A percentile compares a stretch with the other conserved stretches of the same genome.
Conservation (phyloP, 306 rosid species). For the Carpinus viminea region DNA sequence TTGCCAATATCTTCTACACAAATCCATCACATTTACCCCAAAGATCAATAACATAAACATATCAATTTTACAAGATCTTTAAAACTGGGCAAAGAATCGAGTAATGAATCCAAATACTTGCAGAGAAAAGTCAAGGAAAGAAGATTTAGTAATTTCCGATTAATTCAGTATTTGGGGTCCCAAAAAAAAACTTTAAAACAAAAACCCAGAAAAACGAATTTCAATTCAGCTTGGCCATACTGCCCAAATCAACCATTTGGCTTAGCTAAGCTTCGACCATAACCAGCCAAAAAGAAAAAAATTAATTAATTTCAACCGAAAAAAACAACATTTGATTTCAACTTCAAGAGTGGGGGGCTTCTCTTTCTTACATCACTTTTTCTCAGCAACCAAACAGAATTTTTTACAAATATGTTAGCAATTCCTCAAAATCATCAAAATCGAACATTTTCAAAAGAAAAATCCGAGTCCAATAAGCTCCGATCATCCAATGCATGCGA, state of each 20-base stretch:
- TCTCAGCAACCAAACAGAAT: conserved; percentile 15
- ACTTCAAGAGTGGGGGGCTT: neutral
- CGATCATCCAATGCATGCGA: conserved; percentile 10
- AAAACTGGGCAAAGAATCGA: conserved; percentile 4
- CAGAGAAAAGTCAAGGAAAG: neutral
- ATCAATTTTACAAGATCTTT: conserved; percentile 18
- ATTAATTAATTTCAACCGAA: neutral
- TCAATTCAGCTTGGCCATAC: neutral
- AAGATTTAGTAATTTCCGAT: conserved; percentile 7
- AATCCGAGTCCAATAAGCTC: conserved; percentile 6
- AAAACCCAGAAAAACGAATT: neutral
- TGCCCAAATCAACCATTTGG: neutral
- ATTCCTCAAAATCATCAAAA: conserved; percentile 6
- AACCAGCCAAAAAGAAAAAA: neutral
- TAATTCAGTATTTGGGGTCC: neutral
- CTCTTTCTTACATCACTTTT: neutral
- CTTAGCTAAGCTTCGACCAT: neutral
- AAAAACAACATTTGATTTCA: neutral
- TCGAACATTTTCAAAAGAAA: conserved; percentile 9
- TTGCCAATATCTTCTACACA: conserved; percentile 33
- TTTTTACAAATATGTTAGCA: neutral
- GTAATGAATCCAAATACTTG: neutral
- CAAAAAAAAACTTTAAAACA: neutral
- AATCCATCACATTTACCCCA: conserved; percentile 34
- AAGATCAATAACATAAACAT: conserved; percentile 23